Conservation (phyloP, 805 yeast species). For the Saccharomyces kudriavzevii region DNA sequence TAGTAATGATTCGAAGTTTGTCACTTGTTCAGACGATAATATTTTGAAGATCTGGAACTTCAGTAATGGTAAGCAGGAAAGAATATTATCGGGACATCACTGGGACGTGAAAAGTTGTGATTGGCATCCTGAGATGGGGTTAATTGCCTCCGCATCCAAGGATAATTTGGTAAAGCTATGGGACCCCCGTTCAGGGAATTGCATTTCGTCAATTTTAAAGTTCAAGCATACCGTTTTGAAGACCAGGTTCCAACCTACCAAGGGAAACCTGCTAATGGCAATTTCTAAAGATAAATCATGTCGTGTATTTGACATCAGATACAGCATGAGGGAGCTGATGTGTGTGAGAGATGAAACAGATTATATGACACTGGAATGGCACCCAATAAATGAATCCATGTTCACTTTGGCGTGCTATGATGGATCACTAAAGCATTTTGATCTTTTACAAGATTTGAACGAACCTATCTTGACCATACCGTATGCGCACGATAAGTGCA, state of each 20-base stretch:
- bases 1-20: slow-evolving; percentile 84
- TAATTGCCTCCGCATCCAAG: slow-evolving; percentile 87
- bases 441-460: slow-evolving; percentile 32
- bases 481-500: slow-evolving; percentile 88
- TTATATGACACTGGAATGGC: slow-evolving; percentile 82
- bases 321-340: slow-evolving; percentile 64
- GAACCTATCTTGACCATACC: slow-evolving; percentile 59
- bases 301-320: slow-evolving; percentile 75
- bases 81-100: slow-evolving; percentile 80
- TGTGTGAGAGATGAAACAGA: slow-evolving; percentile 79
- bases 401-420: slow-evolving; percentile 82
- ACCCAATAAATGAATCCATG: slow-evolving; percentile 75
- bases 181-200: slow-evolving; percentile 82
- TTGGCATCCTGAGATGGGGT: slow-evolving; percentile 88
- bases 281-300: slow-evolving; percentile 85
- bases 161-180: slow-evolving; percentile 88
- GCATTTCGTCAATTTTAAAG: slow-evolving; percentile 77
- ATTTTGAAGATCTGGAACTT: slow-evolving; percentile 90
- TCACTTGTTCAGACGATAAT: slow-evolving; percentile 91
- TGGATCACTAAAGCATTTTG: slow-evolving; percentile 76
- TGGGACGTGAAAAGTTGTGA: slow-evolving; percentile 98
- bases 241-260: slow-evolving; percentile 71
- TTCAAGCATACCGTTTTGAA: slow-evolving; percentile 91
- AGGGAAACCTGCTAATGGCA: slow-evolving; percentile 73
- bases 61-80: slow-evolving; percentile 76